Evolutionary conservation across 495 filamentous ascomycete species (phyloP).

Genomic region (Trichoderma reesei): DNA sequence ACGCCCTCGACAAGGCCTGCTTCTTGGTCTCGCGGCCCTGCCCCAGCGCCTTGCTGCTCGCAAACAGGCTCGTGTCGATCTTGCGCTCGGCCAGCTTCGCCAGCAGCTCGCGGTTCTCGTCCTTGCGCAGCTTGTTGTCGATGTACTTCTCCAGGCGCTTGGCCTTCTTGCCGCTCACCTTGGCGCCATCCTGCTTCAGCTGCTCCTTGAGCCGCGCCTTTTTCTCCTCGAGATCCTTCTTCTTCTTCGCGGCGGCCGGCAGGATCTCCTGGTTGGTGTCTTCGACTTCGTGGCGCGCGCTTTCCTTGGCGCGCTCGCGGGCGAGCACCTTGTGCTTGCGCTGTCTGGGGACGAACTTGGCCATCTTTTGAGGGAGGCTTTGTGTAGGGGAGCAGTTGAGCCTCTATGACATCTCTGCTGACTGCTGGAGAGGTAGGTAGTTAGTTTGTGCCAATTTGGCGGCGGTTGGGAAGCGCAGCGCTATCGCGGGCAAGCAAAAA

Average conservation of each 20-base stretch:
- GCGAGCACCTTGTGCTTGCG: conserved; percentile 65
- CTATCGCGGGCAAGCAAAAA: background rate
- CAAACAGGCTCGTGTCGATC: conserved; percentile 70
- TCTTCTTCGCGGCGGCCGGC: conserved; percentile 33
- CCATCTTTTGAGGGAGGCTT: conserved; percentile 38
- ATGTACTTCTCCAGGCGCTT: conserved; percentile 97
- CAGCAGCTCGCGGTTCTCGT: conserved; percentile 78
- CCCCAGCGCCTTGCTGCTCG: conserved; percentile 69
- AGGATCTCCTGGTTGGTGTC: conserved; percentile 71
- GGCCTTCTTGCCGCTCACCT: conserved; percentile 81
- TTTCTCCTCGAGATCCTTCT: conserved; percentile 57
- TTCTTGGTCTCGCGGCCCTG: conserved; percentile 53
- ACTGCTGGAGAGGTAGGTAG: background rate
- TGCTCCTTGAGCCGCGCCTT: conserved; percentile 46
- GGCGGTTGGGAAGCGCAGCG: background rate
- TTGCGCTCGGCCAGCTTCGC: conserved; percentile 69
- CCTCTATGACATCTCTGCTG: background rate
- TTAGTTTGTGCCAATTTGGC: background rate
- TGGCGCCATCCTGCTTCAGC: conserved; percentile 60
- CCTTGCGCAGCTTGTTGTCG: conserved; percentile 88
- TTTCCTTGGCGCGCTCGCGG: conserved; percentile 41
- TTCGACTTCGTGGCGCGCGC: conserved; percentile 23
- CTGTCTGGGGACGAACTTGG: conserved; percentile 68
- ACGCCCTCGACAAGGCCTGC: conserved; percentile 48
- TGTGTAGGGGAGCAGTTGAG: background rate